Percentiles rank a stretch among this genome's conserved stretches.
Evolutionary conservation across 306 rosid species (phyloP).

Genomic region (Cucumis cinereus): DNA sequence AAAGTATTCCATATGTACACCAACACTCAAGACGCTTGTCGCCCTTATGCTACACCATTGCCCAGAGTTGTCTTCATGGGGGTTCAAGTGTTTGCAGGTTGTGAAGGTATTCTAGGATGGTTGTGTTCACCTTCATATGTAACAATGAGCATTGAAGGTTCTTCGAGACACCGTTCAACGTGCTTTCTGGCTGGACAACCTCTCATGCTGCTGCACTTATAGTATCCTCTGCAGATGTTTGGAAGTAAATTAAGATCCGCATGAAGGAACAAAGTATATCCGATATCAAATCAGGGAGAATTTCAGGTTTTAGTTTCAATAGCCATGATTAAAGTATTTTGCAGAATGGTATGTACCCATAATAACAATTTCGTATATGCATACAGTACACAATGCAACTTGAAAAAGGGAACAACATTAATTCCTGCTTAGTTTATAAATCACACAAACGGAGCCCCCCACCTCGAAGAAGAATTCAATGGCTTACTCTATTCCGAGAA

Average conservation of each 20-base stretch:
- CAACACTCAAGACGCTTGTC: conserved; percentile 9
- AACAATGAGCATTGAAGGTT: conserved; percentile 86
- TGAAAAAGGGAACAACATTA: background rate
- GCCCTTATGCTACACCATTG: background rate
- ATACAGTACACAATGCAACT: background rate
- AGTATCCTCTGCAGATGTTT: conserved; percentile 68
- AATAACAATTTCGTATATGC: background rate
- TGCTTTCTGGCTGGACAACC: conserved; percentile 99
- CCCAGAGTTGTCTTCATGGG: conserved; percentile 3
- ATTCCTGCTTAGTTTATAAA: no score
- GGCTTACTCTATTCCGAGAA: background rate
- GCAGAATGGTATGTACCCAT: background rate
- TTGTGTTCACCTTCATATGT: conserved; percentile 98
- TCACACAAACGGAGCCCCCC: background rate
- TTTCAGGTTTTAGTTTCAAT: background rate
- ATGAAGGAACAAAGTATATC: background rate
- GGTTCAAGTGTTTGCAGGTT: conserved; percentile 62
- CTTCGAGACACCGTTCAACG: conserved; percentile 94
- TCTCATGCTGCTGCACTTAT: conserved; percentile 99
- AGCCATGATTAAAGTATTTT: background rate
- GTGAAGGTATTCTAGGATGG: conserved; percentile 71
- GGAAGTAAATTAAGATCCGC: background rate
- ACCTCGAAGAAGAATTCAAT: background rate
- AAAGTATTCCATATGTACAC: conserved; percentile 7
- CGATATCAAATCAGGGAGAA: background rate